Conservation (phyloP, 2,329 filamentous ascomycete species). For the Arthroderma sp. region DNA sequence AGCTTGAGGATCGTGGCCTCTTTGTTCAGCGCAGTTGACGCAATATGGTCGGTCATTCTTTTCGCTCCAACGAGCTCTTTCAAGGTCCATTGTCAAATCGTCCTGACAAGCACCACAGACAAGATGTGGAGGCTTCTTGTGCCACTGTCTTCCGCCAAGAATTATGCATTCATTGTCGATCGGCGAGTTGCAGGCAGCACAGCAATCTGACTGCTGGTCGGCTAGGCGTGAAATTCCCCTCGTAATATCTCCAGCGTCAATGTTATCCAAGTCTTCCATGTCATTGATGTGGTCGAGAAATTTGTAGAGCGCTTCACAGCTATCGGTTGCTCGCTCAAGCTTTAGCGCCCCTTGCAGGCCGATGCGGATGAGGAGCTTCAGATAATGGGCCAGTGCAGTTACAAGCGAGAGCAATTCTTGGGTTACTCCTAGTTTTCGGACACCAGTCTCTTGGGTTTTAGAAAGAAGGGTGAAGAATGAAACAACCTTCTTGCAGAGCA, state of each 20-base stretch:
- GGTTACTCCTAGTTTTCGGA: constrained; percentile 83
- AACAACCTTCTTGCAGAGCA: constrained; percentile 99
- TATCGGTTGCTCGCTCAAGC: constrained; percentile 70
- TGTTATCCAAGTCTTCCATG: constrained; percentile 65
- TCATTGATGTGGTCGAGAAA: constrained; percentile 76
- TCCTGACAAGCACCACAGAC: constrained; percentile 55
- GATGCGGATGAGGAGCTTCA: constrained; percentile 93
- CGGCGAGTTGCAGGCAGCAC: constrained; percentile 64
- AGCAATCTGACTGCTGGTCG: constrained; percentile 71
- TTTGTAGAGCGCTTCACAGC: constrained; percentile 59
- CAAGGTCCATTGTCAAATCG: constrained; percentile 55
- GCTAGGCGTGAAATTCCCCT: constrained; percentile 54
- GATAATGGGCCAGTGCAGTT: constrained; percentile 88
- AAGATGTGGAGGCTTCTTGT: constrained; percentile 57
- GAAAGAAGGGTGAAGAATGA: constrained; percentile 92
- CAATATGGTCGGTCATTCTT: constrained; percentile 60
- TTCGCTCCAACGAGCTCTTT: constrained; percentile 58
- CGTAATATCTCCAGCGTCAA: constrained; percentile 51
- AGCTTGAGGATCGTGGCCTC: constrained; percentile 41
- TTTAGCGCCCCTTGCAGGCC: constrained; percentile 87
- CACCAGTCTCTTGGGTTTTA: constrained; percentile 84
- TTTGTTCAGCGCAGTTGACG: constrained; percentile 44
- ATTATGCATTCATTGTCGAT: constrained; percentile 90
- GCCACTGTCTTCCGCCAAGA: constrained; percentile 64
- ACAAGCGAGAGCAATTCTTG: constrained; percentile 97